These are phyloP conservation scores for Pseudonectria foliicola DNA, from an alignment of 2,329 filamentous ascomycete species.

Conservation along the genomic window DNA sequence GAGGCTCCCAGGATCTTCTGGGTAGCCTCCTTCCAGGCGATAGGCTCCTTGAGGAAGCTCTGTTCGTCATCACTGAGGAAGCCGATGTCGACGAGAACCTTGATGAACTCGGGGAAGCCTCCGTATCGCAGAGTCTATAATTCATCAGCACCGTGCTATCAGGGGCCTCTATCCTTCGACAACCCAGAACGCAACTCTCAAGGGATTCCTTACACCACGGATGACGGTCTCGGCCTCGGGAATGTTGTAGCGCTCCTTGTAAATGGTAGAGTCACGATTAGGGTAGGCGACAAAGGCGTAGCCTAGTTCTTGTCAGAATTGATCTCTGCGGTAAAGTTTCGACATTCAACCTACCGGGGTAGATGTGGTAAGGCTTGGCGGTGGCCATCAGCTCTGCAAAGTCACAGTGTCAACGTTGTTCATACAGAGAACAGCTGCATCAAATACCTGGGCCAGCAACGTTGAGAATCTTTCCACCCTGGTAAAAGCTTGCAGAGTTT, in stretches of 20 bases:
- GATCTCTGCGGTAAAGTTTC: background rate
- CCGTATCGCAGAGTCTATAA: slow-evolving; percentile 66
- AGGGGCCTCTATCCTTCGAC: background rate
- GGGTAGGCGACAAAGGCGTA: slow-evolving; percentile 88
- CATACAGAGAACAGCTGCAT: background rate
- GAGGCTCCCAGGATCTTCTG: slow-evolving; percentile 65
- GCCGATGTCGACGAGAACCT: slow-evolving; percentile 78
- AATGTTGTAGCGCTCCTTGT: slow-evolving; percentile 84
- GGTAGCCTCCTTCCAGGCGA: slow-evolving; percentile 80
- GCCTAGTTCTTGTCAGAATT: slow-evolving; percentile 82
- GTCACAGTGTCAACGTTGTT: background rate
- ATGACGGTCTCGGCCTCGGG: slow-evolving; percentile 88
- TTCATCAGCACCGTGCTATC: background rate
- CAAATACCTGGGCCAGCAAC: slow-evolving; percentile 40
- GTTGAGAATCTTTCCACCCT: slow-evolving; percentile 68
- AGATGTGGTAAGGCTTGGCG: slow-evolving; percentile 87
- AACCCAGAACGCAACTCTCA: background rate
- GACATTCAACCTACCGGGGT: slow-evolving; percentile 66
- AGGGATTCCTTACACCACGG: slow-evolving; percentile 37
- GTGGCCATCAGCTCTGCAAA: slow-evolving; percentile 69
- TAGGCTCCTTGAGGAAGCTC: slow-evolving; percentile 57
- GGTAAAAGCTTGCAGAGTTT: slow-evolving; percentile 77
- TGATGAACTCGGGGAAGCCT: slow-evolving; percentile 88
- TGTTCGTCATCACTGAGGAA: slow-evolving; percentile 70
- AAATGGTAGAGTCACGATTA: slow-evolving; percentile 83